Base-by-base conservation (phyloP, 805 yeast species). In the Ogataea saltuana region DNA sequence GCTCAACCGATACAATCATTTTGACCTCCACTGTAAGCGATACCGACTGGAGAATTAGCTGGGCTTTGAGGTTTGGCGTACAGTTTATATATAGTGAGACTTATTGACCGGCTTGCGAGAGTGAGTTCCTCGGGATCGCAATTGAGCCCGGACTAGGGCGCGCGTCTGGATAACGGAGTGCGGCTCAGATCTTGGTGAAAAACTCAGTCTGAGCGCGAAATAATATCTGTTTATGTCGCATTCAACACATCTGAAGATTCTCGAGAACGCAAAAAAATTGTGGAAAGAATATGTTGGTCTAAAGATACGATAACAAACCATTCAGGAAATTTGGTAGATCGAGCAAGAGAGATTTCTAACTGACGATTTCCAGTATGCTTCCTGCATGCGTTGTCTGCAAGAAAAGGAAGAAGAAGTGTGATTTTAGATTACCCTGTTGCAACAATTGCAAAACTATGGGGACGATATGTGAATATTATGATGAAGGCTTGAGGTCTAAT, bases 391-490 rank as follows among this genome's bases (percentile, higher is more conserved):
- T 32, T 9, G 28, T 45, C 4, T 51, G 58, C 40, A 45, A 45
- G 18, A 46, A 47, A 30, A 30, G 55, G 12, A 53, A 51, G 38
- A 53, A 53, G 35, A 53, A 48, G 38, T 53, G 58, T 32, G 55
- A 53, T 28, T 48, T 47, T 26, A 39, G 43, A 12, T 30, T 53
- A 6, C 58, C 55, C n/a, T 49, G 53, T 21, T 53, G 55, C 27
- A 41, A 39, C 12, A 42, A 48, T 21, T 51, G 57, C 33, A 37
- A 35, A n/a, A 16, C 46, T 2, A 50, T 48, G 48, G 57, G 57
- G 9, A 37, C 48, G 4, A 44, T 47, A 7, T 53, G 55, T 37
- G 51, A 49, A 29, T 53, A 45, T 22, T 49, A 47, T 32, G 58
- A 53, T 36, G 56, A 51, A 36, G 55, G 56, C 5, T 26, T 53